Percentiles rank a stretch among this genome's conserved stretches.
phyloP scores from a whole-genome alignment of 2,329 filamentous ascomycete genomes.

The Colletotrichum scovillei region DNA sequence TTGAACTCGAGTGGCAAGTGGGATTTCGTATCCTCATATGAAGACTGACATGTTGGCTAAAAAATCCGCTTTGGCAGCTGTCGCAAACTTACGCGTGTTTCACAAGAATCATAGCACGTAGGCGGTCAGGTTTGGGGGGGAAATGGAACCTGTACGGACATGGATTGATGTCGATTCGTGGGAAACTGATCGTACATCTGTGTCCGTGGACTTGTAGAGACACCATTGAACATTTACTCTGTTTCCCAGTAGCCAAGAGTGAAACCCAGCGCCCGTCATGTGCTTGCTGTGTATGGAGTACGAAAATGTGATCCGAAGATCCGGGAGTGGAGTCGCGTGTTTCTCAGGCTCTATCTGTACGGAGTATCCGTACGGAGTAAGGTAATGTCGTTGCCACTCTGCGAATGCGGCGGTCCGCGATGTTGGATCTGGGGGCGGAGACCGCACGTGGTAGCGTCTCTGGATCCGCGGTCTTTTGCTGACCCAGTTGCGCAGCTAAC shows the following conservation, averaged over 20 bases:
- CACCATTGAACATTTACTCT: not conserved
- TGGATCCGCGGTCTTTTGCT: not conserved
- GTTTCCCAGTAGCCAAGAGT: not conserved
- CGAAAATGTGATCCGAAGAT: not conserved
- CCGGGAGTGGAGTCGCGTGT: constrained; percentile 22
- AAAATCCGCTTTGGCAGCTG: not conserved
- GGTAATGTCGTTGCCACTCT: not conserved
- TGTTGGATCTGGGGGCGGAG: constrained; percentile 29
- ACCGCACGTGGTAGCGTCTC: constrained; percentile 20
- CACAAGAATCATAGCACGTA: not conserved
- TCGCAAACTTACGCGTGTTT: not conserved
- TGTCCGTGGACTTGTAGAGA: not conserved
- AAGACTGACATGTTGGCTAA: not conserved
- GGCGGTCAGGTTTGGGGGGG: too few relatives aligned
- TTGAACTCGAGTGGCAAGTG: not conserved
- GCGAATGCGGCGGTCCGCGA: not conserved
- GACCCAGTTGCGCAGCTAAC: too few relatives aligned
- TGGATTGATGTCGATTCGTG: not conserved
- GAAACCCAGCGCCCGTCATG: not conserved
- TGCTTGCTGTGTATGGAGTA: not conserved
- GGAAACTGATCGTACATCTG: not conserved
- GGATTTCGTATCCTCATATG: not conserved
- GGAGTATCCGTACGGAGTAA: not conserved
- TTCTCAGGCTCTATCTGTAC: not conserved
- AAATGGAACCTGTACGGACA: not conserved